phyloP scores from a whole-genome alignment of 352 stramenopile species.

The Globisporangium nagaii region DNA sequence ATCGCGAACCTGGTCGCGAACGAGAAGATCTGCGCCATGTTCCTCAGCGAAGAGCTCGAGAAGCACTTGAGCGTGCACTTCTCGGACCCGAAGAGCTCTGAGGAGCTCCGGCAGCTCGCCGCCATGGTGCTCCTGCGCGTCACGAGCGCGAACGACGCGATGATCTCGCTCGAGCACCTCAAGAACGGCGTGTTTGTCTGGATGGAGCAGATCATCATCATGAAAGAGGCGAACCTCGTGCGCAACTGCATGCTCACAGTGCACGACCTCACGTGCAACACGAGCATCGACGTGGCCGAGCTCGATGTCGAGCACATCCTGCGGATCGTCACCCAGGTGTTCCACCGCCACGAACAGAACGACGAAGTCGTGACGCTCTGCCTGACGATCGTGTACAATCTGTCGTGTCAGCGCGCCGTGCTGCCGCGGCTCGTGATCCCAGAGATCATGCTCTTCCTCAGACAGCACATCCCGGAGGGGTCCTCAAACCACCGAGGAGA shows the following conservation, averaged over 20 bases:
- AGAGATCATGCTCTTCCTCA: constrained; percentile 58
- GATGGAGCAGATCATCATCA: constrained; percentile 79
- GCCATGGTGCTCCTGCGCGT: constrained; percentile 69
- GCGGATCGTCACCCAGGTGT: constrained; percentile 58
- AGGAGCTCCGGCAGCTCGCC: constrained; percentile 55
- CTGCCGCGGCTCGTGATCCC: constrained; percentile 41
- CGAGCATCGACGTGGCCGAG: constrained; percentile 42
- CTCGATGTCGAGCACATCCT: constrained; percentile 61
- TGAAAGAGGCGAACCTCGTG: constrained; percentile 66
- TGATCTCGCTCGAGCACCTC: constrained; percentile 59
- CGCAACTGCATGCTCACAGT: constrained; percentile 77
- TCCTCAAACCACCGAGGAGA: background rate
- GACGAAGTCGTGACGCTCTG: constrained; percentile 59
- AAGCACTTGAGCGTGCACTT: constrained; percentile 57
- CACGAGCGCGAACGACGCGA: constrained; percentile 63
- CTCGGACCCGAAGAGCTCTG: constrained; percentile 27
- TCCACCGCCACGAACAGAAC: constrained; percentile 39
- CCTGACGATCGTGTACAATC: constrained; percentile 69
- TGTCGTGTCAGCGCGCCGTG: constrained; percentile 50
- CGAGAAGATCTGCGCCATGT: constrained; percentile 67
- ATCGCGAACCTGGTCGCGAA: constrained; percentile 75
- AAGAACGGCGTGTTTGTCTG: constrained; percentile 61
- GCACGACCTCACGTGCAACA: constrained; percentile 60
- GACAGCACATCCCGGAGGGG: constrained; percentile 23
- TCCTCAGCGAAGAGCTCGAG: constrained; percentile 71